Conservation (phyloP, 176 grass and related monocot species). For the Avena eriantha region DNA sequence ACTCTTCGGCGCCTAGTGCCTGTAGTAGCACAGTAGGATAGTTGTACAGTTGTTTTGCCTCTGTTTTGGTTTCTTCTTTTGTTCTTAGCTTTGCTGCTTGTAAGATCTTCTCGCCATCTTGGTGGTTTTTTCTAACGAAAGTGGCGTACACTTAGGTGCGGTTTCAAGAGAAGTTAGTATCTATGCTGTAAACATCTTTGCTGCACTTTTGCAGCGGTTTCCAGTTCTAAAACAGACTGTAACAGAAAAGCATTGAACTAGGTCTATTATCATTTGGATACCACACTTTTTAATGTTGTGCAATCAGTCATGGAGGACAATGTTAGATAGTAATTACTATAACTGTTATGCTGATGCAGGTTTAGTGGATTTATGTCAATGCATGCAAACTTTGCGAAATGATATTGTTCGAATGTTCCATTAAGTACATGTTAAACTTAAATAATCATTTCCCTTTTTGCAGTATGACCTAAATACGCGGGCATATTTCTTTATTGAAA, state of each 20-base stretch:
- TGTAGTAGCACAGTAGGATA: background rate
- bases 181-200: background rate
- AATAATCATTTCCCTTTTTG: background rate
- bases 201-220: conserved; percentile 10
- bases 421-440: conserved; percentile 11
- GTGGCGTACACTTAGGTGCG: background rate
- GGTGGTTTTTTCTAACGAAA: too few species aligned
- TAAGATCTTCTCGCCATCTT: background rate
- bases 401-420: too few species aligned
- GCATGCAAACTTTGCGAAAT: background rate
- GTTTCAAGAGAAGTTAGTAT: background rate
- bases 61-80: background rate
- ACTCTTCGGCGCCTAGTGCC: background rate
- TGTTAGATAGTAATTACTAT: background rate
- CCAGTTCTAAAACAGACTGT: background rate
- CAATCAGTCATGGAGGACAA: background rate
- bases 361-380: background rate
- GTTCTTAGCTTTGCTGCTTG: background rate
- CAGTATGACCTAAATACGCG: background rate
- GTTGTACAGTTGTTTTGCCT: background rate
- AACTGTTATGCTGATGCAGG: background rate
- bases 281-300: background rate
- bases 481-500: background rate
- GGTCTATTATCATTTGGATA: background rate
- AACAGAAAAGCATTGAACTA: background rate